Percentiles rank a stretch among this genome's conserved stretches.
phyloP scores from a whole-genome alignment of 768 basidiomycete genomes.

The Rhizopogon rudus region DNA sequence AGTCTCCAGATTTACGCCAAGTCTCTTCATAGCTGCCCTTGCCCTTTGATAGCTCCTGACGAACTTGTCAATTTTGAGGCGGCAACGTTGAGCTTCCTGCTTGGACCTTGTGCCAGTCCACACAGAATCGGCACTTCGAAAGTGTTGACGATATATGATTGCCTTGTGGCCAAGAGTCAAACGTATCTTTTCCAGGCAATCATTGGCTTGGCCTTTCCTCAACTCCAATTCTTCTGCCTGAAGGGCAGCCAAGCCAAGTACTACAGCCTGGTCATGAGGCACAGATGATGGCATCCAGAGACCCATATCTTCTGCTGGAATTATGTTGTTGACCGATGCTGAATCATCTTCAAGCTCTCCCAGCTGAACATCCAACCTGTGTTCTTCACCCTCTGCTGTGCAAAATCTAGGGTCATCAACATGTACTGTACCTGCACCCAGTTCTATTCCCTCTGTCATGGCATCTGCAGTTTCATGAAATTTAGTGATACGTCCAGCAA shows the following conservation, averaged over 20 bases:
- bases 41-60: constrained; percentile 3
- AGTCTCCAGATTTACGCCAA: neutral
- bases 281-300: constrained; percentile 6
- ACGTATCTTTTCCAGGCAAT: neutral
- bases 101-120: constrained; percentile 2
- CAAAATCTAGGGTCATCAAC: neutral
- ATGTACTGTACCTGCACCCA: neutral
- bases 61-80: neutral
- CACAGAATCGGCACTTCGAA: neutral
- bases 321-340: neutral
- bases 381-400: neutral
- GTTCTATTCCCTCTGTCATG: neutral
- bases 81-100: neutral
- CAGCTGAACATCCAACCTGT: neutral
- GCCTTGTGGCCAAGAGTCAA: constrained; percentile 5
- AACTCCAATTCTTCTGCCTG: constrained; percentile 2
- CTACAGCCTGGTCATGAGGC: neutral
- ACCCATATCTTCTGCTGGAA: neutral
- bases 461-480: constrained; percentile 1
- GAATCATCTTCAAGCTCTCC: neutral
- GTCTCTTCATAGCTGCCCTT: neutral
- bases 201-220: constrained; percentile 3
- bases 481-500: neutral
- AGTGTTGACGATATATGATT: constrained; percentile 2
- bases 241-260: neutral